Conservation (phyloP, 2,329 filamentous ascomycete species). For the Hymenoscyphus scutula region DNA sequence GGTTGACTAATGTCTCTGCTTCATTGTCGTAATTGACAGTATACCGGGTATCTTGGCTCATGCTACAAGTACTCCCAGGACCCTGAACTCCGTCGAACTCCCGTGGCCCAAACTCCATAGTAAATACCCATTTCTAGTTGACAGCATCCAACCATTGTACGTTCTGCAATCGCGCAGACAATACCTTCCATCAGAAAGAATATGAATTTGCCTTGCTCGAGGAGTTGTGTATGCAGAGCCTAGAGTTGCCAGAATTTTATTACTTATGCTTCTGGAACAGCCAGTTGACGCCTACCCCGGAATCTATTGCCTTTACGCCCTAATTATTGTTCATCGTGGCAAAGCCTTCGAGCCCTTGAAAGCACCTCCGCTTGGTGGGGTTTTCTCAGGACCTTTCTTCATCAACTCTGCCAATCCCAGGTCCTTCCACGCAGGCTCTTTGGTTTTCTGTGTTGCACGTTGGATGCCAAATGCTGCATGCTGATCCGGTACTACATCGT, state of each 20-base stretch:
- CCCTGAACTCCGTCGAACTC: not conserved
- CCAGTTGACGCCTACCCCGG: not conserved
- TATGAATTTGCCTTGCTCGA: constrained; percentile 4
- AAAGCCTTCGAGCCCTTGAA: constrained; percentile 24
- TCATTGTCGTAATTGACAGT: not conserved
- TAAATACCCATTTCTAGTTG: not conserved
- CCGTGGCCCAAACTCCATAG: not conserved
- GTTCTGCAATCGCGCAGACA: not conserved
- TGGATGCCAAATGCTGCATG: constrained; percentile 86
- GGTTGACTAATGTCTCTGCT: not conserved
- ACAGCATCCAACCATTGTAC: not conserved
- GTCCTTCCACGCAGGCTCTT: constrained; percentile 76
- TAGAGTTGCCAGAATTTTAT: not conserved
- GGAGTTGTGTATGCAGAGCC: not conserved
- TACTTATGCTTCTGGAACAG: not conserved
- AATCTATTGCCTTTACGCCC: not conserved
- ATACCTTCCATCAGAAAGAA: not conserved
- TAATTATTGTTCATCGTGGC: constrained; percentile 23
- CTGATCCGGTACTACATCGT: constrained; percentile 84
- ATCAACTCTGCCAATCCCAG: constrained; percentile 70
- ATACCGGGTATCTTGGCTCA: not conserved
- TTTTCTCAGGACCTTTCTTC: constrained; percentile 50
- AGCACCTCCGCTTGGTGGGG: constrained; percentile 3
- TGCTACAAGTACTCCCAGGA: not conserved
- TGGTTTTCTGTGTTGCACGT: constrained; percentile 69